phyloP scores from a whole-genome alignment of 352 stramenopile species.

The Globisporangium cystogenes region DNA sequence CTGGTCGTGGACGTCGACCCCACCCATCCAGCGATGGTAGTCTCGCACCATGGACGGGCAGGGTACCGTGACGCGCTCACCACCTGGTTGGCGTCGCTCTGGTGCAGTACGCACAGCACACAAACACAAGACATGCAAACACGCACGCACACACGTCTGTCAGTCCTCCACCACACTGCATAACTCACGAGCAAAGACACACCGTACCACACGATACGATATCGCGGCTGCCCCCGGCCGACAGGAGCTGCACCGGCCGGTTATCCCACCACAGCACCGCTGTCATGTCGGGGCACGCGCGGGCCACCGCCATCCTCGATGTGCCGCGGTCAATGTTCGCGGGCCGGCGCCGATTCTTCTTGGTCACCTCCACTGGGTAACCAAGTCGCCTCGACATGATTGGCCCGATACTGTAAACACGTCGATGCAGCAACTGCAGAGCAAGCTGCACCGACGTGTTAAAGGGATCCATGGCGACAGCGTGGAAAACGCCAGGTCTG shows the following conservation, averaged over 20 bases:
- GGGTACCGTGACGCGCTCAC: neutral
- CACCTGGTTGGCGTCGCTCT: neutral
- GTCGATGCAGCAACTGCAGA: neutral
- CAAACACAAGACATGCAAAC: no score
- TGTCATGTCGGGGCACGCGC: neutral
- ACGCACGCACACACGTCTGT: neutral
- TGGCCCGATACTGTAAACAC: neutral
- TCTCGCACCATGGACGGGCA: neutral
- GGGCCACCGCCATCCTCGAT: neutral
- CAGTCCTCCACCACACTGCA: no score
- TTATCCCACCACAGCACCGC: neutral
- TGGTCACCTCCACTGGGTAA: neutral
- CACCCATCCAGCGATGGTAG: neutral
- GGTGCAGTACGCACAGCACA: no score
- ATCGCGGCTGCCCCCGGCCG: neutral
- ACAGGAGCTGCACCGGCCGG: neutral
- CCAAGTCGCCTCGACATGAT: neutral
- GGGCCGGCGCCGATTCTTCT: neutral
- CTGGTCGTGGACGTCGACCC: no score
- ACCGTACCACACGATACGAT: neutral
- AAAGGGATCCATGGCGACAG: neutral
- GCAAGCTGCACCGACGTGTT: neutral
- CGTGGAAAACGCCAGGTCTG: neutral
- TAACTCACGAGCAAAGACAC: neutral
- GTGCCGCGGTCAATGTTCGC: neutral